Conservation (phyloP, 768 basidiomycete species). For the Leucosporidium yakuticum region DNA sequence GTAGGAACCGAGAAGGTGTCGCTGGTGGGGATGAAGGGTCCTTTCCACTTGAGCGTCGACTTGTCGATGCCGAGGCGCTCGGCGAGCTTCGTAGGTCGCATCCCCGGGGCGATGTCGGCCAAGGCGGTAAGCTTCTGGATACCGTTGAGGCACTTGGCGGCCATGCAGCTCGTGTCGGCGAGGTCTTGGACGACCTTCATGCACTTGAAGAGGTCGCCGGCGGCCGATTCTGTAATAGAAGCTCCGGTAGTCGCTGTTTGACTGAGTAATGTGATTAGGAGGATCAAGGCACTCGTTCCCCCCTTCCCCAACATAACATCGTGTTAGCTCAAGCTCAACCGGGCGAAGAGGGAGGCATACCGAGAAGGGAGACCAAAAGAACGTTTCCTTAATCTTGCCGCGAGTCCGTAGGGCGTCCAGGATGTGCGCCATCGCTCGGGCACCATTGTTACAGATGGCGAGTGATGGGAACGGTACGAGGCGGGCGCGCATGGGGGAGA, state of each 20-base stretch:
- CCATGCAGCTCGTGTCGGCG: neutral
- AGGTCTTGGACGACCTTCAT: neutral
- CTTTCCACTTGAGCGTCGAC: too few relatives aligned
- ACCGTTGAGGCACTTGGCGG: neutral
- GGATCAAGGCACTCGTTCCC: too few relatives aligned
- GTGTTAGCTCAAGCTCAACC: too few relatives aligned
- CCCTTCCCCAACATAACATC: too few relatives aligned
- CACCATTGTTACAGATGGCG: conserved; percentile 72
- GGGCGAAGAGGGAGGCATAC: too few relatives aligned
- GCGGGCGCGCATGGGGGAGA: conserved; percentile 40
- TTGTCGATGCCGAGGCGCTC: too few relatives aligned
- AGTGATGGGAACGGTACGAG: conserved; percentile 55
- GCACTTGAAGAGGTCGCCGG: neutral
- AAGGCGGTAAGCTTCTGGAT: too few relatives aligned
- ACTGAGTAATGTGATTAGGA: neutral
- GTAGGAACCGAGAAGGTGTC: too few relatives aligned
- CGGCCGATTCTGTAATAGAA: neutral
- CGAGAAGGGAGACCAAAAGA: neutral
- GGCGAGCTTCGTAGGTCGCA: too few relatives aligned
- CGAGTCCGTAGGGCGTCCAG: conserved; percentile 56
- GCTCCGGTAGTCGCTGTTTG: neutral
- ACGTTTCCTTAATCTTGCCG: conserved; percentile 22
- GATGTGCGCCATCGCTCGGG: conserved; percentile 66
- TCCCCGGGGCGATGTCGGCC: too few relatives aligned
- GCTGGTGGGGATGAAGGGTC: too few relatives aligned